phyloP scores from a whole-genome alignment of 768 basidiomycete species.

The Lactarius hengduanensis region DNA sequence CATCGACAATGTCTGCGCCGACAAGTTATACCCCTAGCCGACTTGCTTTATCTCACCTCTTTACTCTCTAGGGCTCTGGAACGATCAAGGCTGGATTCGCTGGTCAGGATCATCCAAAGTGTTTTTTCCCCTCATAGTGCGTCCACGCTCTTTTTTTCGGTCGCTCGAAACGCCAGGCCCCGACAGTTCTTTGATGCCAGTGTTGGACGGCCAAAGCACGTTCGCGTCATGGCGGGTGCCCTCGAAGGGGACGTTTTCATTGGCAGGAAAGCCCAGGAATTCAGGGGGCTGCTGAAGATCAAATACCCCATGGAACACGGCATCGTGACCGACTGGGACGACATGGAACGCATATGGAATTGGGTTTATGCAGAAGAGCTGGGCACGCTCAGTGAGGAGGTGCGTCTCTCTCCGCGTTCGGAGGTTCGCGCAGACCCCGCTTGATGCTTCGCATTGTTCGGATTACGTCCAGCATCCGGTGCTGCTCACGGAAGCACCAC shows the following conservation, averaged over 20 bases:
- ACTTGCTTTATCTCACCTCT: conserved; percentile 29
- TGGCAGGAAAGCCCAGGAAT: conserved; percentile 92
- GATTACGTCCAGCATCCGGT: conserved; percentile 79
- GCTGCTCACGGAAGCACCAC: conserved; percentile 92
- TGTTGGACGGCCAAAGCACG: conserved; percentile 96
- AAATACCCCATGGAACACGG: conserved; percentile 99
- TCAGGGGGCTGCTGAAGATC: conserved; percentile 92
- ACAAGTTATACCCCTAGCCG: conserved; percentile 17
- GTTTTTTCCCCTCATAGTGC: conserved; percentile 98
- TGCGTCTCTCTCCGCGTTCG: conserved; percentile 38
- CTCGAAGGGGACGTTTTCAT: conserved; percentile 97
- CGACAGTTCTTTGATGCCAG: conserved; percentile 39
- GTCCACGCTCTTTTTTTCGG: conserved; percentile 41
- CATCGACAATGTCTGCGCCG: conserved; percentile 85
- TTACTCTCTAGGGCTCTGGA: conserved; percentile 79
- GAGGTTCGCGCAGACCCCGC: conserved; percentile 3
- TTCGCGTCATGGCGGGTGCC: conserved; percentile 96
- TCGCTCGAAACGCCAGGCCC: conserved; percentile 8
- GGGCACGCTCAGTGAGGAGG: conserved; percentile 95
- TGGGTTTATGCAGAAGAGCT: conserved; percentile 97
- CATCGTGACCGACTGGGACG: conserved; percentile 99
- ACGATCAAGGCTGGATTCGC: conserved; percentile 99
- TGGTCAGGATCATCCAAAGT: conserved; percentile 98
- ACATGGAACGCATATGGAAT: conserved; percentile 99
- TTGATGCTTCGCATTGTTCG: conserved; percentile 24